Conservation (phyloP, 164 flowering plant species). For the Magnolia officinalis region DNA sequence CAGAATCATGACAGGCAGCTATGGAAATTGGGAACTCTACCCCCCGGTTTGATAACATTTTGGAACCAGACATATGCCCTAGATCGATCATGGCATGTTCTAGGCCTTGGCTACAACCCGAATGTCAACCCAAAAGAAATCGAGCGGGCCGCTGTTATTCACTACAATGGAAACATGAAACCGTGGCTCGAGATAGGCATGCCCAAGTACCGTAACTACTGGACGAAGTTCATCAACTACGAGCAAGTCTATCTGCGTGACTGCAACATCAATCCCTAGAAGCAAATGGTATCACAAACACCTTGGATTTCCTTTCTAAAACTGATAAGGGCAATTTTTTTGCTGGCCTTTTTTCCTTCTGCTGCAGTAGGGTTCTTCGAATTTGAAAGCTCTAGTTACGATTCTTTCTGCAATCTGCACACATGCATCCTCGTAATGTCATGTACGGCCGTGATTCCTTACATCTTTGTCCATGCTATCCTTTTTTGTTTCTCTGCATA, state of each 20-base stretch:
- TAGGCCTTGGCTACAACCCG: conserved; percentile 42
- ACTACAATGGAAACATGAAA: conserved; percentile 41
- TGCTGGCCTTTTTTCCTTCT: background rate
- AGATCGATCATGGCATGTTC: conserved; percentile 31
- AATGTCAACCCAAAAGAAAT: conserved; percentile 29
- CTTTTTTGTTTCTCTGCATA: conserved; percentile 1
- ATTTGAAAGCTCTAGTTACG: background rate
- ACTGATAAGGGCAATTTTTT: background rate
- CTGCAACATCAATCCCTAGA: conserved; percentile 35
- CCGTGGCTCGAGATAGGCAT: conserved; percentile 43
- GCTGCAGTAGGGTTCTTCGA: background rate
- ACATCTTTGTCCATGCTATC: conserved; percentile 3
- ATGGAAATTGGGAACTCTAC: conserved; percentile 37
- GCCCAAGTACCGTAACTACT: conserved; percentile 28
- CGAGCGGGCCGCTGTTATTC: conserved; percentile 32
- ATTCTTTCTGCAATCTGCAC: conserved; percentile 13
- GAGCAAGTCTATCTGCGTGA: conserved; percentile 30
- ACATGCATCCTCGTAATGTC: background rate
- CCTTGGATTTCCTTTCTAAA: background rate
- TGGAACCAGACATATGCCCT: conserved; percentile 29
- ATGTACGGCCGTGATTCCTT: background rate
- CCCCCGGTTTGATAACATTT: conserved; percentile 34
- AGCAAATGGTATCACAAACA: background rate
- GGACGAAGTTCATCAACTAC: conserved; percentile 27
- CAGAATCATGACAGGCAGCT: conserved; percentile 35